Conservation (phyloP, 352 stramenopile genomes). For the Pythium apleroticum region DNA sequence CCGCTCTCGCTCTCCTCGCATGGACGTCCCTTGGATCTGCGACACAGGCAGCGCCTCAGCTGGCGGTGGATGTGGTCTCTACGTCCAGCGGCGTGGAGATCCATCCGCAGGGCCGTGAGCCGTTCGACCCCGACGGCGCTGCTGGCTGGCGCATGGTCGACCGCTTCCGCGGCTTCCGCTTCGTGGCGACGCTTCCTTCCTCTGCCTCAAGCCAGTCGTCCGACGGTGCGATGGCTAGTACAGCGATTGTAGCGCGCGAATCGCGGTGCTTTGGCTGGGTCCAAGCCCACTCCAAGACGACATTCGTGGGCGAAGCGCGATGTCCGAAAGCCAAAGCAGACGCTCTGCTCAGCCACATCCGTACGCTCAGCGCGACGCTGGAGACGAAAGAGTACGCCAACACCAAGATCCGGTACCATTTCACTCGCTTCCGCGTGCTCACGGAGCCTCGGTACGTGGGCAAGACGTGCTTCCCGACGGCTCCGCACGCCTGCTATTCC, state of each 20-base stretch:
- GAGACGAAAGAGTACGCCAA: slow-evolving; percentile 12
- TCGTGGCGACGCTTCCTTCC: background rate
- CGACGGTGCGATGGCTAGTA: background rate
- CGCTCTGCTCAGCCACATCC: slow-evolving; percentile 6
- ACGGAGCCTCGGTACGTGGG: slow-evolving; percentile 20
- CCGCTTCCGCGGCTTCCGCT: slow-evolving; percentile 27
- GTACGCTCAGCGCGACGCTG: background rate
- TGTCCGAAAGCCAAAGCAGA: slow-evolving; percentile 9
- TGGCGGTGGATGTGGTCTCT: slow-evolving; percentile 18
- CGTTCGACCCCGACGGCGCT: slow-evolving; percentile 10
- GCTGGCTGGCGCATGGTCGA: slow-evolving; percentile 23
- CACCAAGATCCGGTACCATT: slow-evolving; percentile 36
- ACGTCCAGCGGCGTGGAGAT: background rate
- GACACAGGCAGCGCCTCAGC: background rate
- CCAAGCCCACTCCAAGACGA: background rate
- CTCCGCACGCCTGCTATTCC: slow-evolving; percentile 14
- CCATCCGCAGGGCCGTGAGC: background rate
- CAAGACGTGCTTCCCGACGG: slow-evolving; percentile 24
- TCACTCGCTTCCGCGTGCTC: slow-evolving; percentile 31
- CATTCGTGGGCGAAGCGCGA: slow-evolving; percentile 21
- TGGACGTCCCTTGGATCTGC: background rate
- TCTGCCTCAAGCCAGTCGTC: background rate
- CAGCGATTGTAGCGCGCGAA: background rate
- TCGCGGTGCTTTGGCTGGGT: slow-evolving; percentile 26
- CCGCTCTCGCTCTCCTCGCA: background rate